phyloP scores from a whole-genome alignment of 108 stramenopile species.

The Pseudonitzschia pungens region DNA sequence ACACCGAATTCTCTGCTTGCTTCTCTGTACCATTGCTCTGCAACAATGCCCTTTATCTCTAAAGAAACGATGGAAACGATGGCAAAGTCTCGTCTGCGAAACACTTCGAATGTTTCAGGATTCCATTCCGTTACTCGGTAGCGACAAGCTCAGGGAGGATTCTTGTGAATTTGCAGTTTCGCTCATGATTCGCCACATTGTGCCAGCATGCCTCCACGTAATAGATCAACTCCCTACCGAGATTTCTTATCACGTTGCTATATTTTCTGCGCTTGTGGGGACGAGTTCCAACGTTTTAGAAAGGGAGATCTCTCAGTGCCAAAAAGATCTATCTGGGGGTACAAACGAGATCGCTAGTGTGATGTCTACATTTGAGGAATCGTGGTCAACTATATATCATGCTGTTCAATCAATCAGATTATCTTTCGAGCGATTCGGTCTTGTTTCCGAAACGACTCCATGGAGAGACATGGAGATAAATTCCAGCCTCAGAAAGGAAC shows the following conservation, averaged over 20 bases:
- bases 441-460: background rate
- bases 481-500: background rate
- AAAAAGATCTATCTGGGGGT: background rate
- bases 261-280: constrained; percentile 34
- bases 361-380: background rate
- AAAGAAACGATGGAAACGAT: constrained; percentile 35
- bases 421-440: constrained; percentile 3
- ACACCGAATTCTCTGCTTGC: constrained; percentile 30
- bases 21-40: constrained; percentile 26
- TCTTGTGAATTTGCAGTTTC: background rate
- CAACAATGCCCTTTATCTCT: constrained; percentile 24
- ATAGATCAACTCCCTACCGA: constrained; percentile 23
- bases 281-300: constrained; percentile 20
- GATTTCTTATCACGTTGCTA: constrained; percentile 12
- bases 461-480: background rate
- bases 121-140: constrained; percentile 10
- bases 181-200: constrained; percentile 26
- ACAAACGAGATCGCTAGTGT: background rate
- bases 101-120: constrained; percentile 39
- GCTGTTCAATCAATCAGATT: background rate
- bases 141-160: background rate
- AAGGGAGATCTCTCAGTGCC: background rate
- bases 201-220: constrained; percentile 29
- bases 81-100: constrained; percentile 42
- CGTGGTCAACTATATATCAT: background rate